These are phyloP conservation scores for Pelargonium fulgidum DNA, from an alignment of 441 rosid genomes.

Conservation along the genomic window DNA sequence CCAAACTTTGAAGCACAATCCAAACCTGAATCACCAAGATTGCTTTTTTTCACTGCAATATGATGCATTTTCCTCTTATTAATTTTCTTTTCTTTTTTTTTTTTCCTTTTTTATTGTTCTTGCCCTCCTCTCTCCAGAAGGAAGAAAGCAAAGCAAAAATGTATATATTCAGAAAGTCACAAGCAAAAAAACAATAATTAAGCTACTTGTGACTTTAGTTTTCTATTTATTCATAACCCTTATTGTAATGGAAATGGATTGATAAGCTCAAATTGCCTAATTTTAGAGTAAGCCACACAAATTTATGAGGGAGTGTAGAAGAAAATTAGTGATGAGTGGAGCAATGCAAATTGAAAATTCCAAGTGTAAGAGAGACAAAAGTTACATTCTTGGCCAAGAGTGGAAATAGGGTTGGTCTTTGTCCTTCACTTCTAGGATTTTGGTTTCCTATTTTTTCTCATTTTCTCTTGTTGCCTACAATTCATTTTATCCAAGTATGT, in stretches of 20 bases:
- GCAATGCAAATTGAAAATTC: not conserved
- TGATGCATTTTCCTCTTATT: constrained; percentile 36
- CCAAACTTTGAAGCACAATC: constrained; percentile 19
- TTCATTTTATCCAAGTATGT: constrained; percentile 32
- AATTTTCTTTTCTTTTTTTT: not conserved
- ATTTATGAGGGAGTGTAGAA: constrained; percentile 6
- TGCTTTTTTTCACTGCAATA: constrained; percentile 27
- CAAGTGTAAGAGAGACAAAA: constrained; percentile 9
- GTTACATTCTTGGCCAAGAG: constrained; percentile 41
- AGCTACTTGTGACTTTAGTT: constrained; percentile 13
- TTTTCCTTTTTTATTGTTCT: too few relatives aligned
- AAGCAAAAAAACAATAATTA: constrained; percentile 3
- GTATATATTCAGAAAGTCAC: constrained; percentile 9
- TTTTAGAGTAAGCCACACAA: constrained; percentile 17
- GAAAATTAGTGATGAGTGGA: constrained; percentile 24
- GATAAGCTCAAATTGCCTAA: not conserved
- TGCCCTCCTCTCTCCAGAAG: not conserved
- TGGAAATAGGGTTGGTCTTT: constrained; percentile 33
- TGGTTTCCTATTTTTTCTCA: constrained; percentile 29
- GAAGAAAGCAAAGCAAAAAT: constrained; percentile 9
- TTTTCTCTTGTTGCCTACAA: constrained; percentile 26
- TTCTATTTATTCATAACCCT: constrained; percentile 4
- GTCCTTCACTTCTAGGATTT: constrained; percentile 31
- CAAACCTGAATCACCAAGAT: constrained; percentile 30
- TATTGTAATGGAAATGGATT: constrained; percentile 1